Evolutionary conservation across 2,329 filamentous ascomycete genomes (phyloP), one percentile per base, ranked within the genome.

Genomic region (Arachnopeziza araneosa): DNA sequence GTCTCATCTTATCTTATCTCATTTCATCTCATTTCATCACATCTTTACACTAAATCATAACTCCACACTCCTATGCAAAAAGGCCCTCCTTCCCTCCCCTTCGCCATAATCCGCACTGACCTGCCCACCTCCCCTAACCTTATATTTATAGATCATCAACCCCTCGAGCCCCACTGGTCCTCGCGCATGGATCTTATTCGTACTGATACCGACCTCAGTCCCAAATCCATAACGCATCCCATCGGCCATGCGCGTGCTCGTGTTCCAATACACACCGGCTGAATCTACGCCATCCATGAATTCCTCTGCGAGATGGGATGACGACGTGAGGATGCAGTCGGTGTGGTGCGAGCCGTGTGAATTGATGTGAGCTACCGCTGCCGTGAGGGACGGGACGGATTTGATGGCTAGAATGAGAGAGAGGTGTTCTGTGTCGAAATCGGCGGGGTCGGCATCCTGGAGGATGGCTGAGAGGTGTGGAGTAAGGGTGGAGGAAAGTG

Each of bases 191-290:
- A 99, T 96, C 80, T 98, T 99, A 80, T 97, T 99, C 55, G 95
- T 99, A 77, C 90, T 96, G 76, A 99, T 98, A 58, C 95, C 95
- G 24, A 99, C 95, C 77, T 99, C 95, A 0, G 95, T 98, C 54
- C 95, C 95, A 75, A 99, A 99, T 8, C 95, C 95, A 73, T 96
- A 98, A 50, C 95, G 83, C 89, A 96, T 97, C 8, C 95, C 95
- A 74, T 99, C 95, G 6, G 93, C 92, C 77, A 99, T 93, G 55
- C 95, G 85, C 9, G 91, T 96, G 24, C 91, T 96, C 8, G 92
- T 90, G 73, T 99, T 99, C 92, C 93, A 97, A 80, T 96, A 99
- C 21, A 93, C 93, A 56, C 93, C 93, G 0, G 92, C 89, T 26
- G 91, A 91, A 76, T 98, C 95, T 55, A 98, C 85, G 60, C 85